Base-by-base conservation (phyloP, 2,329 filamentous ascomycete genomes). In the Lasiodiplodia sp. region DNA sequence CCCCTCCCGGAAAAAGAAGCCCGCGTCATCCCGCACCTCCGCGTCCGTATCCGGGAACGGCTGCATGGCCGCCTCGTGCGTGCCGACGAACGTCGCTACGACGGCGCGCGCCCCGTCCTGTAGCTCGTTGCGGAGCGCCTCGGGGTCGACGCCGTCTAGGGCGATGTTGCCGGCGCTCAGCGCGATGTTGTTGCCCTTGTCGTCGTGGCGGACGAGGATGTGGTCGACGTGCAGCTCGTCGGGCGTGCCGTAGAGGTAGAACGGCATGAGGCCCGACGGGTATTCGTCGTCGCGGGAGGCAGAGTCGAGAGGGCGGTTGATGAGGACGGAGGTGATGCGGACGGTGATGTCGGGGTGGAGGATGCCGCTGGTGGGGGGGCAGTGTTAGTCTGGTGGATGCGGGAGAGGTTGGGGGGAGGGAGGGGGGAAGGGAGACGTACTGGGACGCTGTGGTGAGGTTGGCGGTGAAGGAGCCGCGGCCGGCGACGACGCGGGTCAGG, bases 161-260 rank as follows among this genome's bases (percentile, higher is more conserved):
- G 14, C 3, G 11, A 69, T 2, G 68, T 49, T 11, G 25, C 71
- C 74, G 37, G 78, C 78, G 0, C 75, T 77, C 0, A 81, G 73
- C 2, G 76, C 73, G 11, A 77, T 80, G 71, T 83, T 84, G 21
- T 82, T 82, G 38, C 38, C 38, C 38, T 40, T 40, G 38, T 40
- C 38, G 38, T 40, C 38, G 0, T 80, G 74, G 1, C 75, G 73
- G 18, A 79, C 74, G 31, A 84, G 79, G 49, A 83, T 75, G 69
- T 85, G 83, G n/a, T 82, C 77, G 44, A 84, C 81, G 66, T 84
- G 79, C 0, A 71, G 76, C 0, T 74, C 38, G 2, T 16, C 38
- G 14, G 14, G 12, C 3, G 14, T 16, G 10, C 82, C 81, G 68
- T 84, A 84, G 21, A 84, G 75, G 38, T 83, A 84, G 66, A 84